Base-by-base conservation (phyloP, 225 moss, liverwort and hornwort genomes). In the Rhytidiadelphus loreus region DNA sequence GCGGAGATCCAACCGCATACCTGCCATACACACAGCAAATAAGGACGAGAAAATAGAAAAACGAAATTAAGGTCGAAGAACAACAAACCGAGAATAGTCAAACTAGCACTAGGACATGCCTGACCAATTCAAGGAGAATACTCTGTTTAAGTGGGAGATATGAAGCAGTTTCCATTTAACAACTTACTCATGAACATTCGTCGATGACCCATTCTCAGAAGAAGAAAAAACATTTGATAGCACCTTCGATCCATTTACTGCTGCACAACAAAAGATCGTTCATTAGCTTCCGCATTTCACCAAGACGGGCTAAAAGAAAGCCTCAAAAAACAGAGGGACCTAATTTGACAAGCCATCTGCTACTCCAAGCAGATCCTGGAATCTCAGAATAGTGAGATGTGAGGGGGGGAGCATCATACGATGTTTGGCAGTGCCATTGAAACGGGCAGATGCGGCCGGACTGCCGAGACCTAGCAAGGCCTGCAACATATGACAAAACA, bases 401-500 rank as follows among this genome's bases (percentile, higher is more conserved):
- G 86, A 88, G 77, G 75, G 90, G 74, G 83, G 85, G 82, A 91
- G 93, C 92, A 90, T 91, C 94, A 93, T 94, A 94, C 94, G 88
- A 93, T 93, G 86, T 92, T 94, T 92, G 90, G 92, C 92, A 94
- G 91, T 89, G 93, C 93, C 94, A 94, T 90, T 93, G 88, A 79
- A 81, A 90, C 88, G 89, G 90, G 93, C 92, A 94, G 91, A 83
- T 84, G 92, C 86, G 59, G 94, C 93, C 90, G 90, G 84, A 91
- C 89, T 92, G 92, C 92, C 92, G 94, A 93, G 90, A 93, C 94
- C 90, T 90, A 94, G 92, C 92, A 94, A 93, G 87, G 91, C 93
- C 94, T 94, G 94, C 94, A 93, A 90, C 92, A 94, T 91, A 83
- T 88, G n/a, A 88, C 91, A 94, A 90, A 90, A 91, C 91, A 77